A percentile compares a stretch with the other conserved stretches of the same genome.
These are phyloP conservation scores for Pichia sp. DNA, from an alignment of 1,139 yeast genomes.

Conservation along the genomic window DNA sequence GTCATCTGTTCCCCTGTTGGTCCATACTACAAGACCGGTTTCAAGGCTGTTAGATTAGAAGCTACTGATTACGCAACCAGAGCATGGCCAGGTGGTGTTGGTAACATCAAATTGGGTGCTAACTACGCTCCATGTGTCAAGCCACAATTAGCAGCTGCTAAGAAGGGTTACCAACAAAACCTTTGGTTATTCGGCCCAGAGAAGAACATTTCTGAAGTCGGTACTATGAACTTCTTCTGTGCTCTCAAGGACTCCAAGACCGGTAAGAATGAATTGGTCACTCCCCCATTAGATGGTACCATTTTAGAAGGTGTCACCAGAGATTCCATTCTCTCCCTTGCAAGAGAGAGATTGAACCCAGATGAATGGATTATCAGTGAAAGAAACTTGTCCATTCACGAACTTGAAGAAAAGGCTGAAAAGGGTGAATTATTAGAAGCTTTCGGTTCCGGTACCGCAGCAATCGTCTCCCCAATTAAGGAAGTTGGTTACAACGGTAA, in stretches of 20 bases:
- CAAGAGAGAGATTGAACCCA: conserved; percentile 64
- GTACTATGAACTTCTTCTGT: conserved; percentile 93
- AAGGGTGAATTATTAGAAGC: conserved; percentile 88
- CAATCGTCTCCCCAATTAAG: conserved; percentile 89
- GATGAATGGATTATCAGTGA: conserved; percentile 76
- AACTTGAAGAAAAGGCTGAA: conserved; percentile 67
- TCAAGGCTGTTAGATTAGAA: conserved; percentile 88
- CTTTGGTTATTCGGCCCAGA: conserved; percentile 94
- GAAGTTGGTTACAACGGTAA: conserved; percentile 75
- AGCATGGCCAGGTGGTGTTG: conserved; percentile 99
- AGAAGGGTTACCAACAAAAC: conserved; percentile 88
- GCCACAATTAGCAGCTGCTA: conserved; percentile 85
- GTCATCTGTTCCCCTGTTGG: conserved; percentile 95
- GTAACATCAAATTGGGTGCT: conserved; percentile 93
- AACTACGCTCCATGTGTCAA: conserved; percentile 93
- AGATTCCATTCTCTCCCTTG: conserved; percentile 73
- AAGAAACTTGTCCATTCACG: conserved; percentile 74
- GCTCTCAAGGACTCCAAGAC: conserved; percentile 61
- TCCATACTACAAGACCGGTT: conserved; percentile 83
- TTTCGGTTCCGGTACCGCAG: conserved; percentile 97
- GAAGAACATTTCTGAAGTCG: conserved; percentile 88
- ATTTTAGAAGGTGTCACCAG: conserved; percentile 96
- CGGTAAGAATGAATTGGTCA: conserved; percentile 86
- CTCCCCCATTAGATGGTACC: conserved; percentile 96
- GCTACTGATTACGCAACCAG: conserved; percentile 94